These are phyloP conservation scores for Botryotinia narcissicola DNA, from an alignment of 2,329 filamentous ascomycete genomes.

Conservation along the genomic window DNA sequence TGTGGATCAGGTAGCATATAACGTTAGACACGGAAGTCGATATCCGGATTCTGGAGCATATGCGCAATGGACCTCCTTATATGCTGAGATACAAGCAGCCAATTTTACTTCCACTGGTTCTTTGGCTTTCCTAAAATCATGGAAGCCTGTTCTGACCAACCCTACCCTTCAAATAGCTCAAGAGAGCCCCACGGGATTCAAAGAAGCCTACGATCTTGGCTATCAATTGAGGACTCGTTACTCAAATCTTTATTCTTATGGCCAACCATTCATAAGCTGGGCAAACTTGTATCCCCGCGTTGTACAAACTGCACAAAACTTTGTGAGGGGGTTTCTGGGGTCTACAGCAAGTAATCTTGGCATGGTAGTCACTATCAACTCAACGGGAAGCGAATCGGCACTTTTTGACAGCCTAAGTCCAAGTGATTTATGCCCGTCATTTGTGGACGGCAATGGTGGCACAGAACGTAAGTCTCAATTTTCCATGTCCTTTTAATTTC, in stretches of 20 bases:
- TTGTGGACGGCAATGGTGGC: constrained; percentile 53
- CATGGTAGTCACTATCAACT: constrained; percentile 57
- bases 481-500: background rate
- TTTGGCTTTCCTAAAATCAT: constrained; percentile 56
- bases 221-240: constrained; percentile 49
- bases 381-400: constrained; percentile 48
- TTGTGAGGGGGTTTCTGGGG: constrained; percentile 60
- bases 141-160: constrained; percentile 56
- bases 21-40: constrained; percentile 60
- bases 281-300: constrained; percentile 65
- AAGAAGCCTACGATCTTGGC: constrained; percentile 58
- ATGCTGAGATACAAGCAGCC: constrained; percentile 50
- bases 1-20: constrained; percentile 59
- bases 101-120: constrained; percentile 53
- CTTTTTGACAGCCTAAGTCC: constrained; percentile 63
- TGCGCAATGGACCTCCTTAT: constrained; percentile 46
- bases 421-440: constrained; percentile 61
- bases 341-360: constrained; percentile 52
- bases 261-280: constrained; percentile 55
- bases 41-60: constrained; percentile 63
- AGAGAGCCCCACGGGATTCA: constrained; percentile 59
- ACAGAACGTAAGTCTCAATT: constrained; percentile 36
- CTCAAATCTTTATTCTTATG: constrained; percentile 48
- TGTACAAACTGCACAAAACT: constrained; percentile 60
- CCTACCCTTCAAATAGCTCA: constrained; percentile 56